Percentiles rank a stretch among this genome's conserved stretches.
Evolutionary conservation across 495 filamentous ascomycete species (phyloP).

Genomic region (Pyronema domesticum): DNA sequence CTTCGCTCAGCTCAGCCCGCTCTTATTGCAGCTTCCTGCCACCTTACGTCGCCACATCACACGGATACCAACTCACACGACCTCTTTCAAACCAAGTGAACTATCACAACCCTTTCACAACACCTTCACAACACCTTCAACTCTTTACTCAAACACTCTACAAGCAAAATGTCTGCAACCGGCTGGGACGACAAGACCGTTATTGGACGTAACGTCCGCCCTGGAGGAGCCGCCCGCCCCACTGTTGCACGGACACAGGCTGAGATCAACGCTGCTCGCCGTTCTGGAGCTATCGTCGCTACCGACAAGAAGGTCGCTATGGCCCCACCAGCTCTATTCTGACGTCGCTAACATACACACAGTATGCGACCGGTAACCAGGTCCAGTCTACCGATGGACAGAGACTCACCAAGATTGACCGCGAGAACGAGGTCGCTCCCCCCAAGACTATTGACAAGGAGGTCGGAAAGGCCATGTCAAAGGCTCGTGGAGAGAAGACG

Average conservation of each 20-base stretch:
- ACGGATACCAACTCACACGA: too few species aligned
- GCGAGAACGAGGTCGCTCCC: constrained; percentile 91
- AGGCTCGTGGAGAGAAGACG: constrained; percentile 48
- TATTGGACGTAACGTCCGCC: constrained; percentile 66
- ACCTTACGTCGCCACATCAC: background rate
- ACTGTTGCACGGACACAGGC: constrained; percentile 73
- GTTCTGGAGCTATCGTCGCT: constrained; percentile 53
- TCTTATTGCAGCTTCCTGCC: background rate
- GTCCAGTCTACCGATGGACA: constrained; percentile 51
- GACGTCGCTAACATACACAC: constrained; percentile 25
- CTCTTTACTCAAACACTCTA: too few species aligned
- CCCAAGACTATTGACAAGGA: constrained; percentile 68
- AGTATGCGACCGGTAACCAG: constrained; percentile 23
- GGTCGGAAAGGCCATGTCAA: constrained; percentile 68
- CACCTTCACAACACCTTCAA: too few species aligned
- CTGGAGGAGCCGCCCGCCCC: constrained; percentile 48
- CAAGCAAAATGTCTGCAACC: too few species aligned
- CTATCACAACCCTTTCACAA: too few species aligned
- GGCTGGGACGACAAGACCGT: constrained; percentile 72
- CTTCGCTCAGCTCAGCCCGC: background rate
- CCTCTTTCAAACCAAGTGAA: too few species aligned
- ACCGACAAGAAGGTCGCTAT: constrained; percentile 70
- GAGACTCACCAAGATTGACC: constrained; percentile 94
- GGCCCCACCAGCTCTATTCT: background rate
- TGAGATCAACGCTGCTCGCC: constrained; percentile 78